Conservation (phyloP, 331 rosid genomes). For the Acacia concinna region DNA sequence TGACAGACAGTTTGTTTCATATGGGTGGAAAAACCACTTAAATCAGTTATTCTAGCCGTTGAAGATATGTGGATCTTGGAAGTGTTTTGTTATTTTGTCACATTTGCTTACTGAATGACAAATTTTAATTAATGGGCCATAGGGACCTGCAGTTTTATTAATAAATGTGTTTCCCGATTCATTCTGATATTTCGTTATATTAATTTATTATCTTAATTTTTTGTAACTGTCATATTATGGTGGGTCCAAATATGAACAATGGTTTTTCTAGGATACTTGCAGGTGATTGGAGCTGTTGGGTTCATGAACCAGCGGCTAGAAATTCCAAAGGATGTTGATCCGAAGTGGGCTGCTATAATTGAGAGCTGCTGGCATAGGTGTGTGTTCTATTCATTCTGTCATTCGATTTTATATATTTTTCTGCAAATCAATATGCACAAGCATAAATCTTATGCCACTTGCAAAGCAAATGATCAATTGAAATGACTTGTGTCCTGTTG, state of each 20-base stretch:
- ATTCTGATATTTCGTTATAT: background rate
- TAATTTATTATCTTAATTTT: background rate
- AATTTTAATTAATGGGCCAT: background rate
- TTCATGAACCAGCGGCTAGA: constrained; percentile 94
- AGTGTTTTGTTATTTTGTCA: background rate
- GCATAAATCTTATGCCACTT: constrained; percentile 18
- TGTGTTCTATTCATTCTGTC: constrained; percentile 21
- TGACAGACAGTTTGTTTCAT: background rate
- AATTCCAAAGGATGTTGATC: constrained; percentile 86
- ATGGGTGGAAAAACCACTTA: background rate
- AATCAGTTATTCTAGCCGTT: constrained; percentile 6
- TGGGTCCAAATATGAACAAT: constrained; percentile 47
- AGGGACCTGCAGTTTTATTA: background rate
- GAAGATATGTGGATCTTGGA: background rate
- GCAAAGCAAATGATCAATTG: constrained; percentile 15
- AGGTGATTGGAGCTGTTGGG: constrained; percentile 99
- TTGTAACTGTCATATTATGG: background rate
- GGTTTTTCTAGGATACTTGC: constrained; percentile 49
- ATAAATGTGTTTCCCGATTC: background rate
- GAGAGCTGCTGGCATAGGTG: constrained; percentile 97
- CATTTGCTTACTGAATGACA: constrained; percentile 1
- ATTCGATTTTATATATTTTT: background rate
- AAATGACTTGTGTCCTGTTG: constrained; percentile 2
- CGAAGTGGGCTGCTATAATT: constrained; percentile 78
- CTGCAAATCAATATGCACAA: constrained; percentile 7